A percentile compares a stretch with the other conserved stretches of the same genome.
phyloP scores from a whole-genome alignment of 805 yeast genomes.

The Ogataea pilisensis region DNA sequence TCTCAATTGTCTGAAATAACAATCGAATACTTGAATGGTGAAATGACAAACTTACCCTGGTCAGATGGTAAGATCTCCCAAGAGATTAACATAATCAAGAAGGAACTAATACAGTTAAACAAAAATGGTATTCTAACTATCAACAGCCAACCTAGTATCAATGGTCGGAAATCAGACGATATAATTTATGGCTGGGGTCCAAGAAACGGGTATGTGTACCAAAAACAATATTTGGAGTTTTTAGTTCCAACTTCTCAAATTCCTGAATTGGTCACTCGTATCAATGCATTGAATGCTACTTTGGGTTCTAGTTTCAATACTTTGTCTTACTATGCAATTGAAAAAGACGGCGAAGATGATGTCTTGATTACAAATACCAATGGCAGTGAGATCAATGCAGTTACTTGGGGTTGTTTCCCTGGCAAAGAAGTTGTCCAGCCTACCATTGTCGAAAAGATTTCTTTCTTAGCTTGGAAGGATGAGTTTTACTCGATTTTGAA shows the following conservation, averaged over 20 bases:
- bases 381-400: constrained; percentile 78
- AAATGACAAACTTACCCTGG: constrained; percentile 82
- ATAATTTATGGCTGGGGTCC: constrained; percentile 94
- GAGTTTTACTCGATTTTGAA: constrained; percentile 80
- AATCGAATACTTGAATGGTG: constrained; percentile 65
- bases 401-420: constrained; percentile 98
- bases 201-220: constrained; percentile 84
- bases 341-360: constrained; percentile 42
- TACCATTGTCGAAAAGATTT: constrained; percentile 86
- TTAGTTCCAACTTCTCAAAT: constrained; percentile 57
- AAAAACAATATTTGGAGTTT: constrained; percentile 89
- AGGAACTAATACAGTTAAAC: constrained; percentile 61
- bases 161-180: constrained; percentile 71
- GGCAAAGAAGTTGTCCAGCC: constrained; percentile 94
- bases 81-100: constrained; percentile 64
- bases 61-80: constrained; percentile 82
- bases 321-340: constrained; percentile 76
- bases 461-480: constrained; percentile 96
- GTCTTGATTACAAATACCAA: constrained; percentile 64
- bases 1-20: constrained; percentile 62
- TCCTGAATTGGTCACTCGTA: constrained; percentile 34
- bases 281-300: constrained; percentile 41
- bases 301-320: constrained; percentile 38
- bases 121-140: constrained; percentile 68
- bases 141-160: constrained; percentile 92